Conservation (phyloP, 148 eudicot genomes). For the Drosera capensis region DNA sequence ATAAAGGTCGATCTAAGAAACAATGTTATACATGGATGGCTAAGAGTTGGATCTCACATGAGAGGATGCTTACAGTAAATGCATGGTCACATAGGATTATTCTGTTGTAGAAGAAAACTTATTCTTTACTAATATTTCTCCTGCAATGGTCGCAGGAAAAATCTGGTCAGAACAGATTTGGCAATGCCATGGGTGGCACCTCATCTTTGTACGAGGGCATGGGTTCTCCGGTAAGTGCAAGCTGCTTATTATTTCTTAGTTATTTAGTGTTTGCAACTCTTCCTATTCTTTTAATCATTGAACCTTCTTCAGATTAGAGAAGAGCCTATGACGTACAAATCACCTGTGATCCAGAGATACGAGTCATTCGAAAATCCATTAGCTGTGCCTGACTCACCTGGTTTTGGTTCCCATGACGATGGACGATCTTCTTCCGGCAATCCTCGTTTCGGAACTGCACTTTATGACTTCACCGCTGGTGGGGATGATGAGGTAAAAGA, state of each 20-base stretch:
- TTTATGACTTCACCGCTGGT: slow-evolving; percentile 96
- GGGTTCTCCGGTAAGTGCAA: slow-evolving; percentile 57
- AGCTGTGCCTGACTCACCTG: slow-evolving; percentile 54
- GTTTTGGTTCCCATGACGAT: slow-evolving; percentile 59
- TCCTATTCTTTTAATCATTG: slow-evolving; percentile 10
- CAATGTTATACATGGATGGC: no score
- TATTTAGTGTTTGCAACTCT: neutral
- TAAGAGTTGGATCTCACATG: no score
- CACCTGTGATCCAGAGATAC: slow-evolving; percentile 47
- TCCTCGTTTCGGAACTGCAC: slow-evolving; percentile 59
- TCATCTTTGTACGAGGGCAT: slow-evolving; percentile 41
- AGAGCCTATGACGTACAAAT: slow-evolving; percentile 80
- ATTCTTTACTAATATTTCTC: neutral
- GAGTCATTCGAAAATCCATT: slow-evolving; percentile 92
- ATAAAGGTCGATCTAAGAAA: no score
- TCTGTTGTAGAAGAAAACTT: neutral
- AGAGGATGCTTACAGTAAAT: no score
- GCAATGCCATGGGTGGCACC: slow-evolving; percentile 30
- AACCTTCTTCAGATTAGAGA: slow-evolving; percentile 57
- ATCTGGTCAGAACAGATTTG: slow-evolving; percentile 29
- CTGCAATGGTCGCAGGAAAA: slow-evolving; percentile 38
- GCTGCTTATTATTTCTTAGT: neutral
- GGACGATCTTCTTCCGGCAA: slow-evolving; percentile 44
- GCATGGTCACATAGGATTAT: no score
- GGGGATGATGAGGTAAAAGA: slow-evolving; percentile 89